Evolutionary conservation across 768 basidiomycete species (phyloP), one percentile per base, ranked within the genome.

Genomic region (Russula abietina): DNA sequence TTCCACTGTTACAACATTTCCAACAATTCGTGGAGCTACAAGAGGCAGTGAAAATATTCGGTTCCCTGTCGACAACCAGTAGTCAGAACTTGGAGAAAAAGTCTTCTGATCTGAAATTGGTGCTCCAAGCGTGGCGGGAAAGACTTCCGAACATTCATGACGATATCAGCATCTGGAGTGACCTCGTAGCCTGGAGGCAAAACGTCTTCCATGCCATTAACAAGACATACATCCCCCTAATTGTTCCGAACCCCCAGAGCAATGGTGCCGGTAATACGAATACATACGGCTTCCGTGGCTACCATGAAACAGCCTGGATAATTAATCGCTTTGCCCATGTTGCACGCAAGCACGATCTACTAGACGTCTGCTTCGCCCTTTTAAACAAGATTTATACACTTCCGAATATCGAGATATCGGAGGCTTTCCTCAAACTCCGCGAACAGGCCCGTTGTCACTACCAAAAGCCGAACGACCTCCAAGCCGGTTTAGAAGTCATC

Each of bases 291-390:
- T 98, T 93, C 72, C 84, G 97, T 55, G 97, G 97, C 9, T 98
- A 92, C 73, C 97, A 99, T 71, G 97, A 99, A 77, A 98, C 94
- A 0, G 97, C 97, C 8, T 99, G 97, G 97, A 98, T 97, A 71
- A 98, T 98, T 78, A 99, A 99, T 73, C 88, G 97, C 17, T 98
- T 99, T 71, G 97, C 97, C 10, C 96, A 99, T 75, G 94, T 98
- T 59, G 97, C 97, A 24, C 83, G 97, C 61, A 96, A 98, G 75
- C 97, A 99, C 71, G 91, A 95, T 65, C 81, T 99, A 8, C 81
- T 95, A 50, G 97, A 99, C 53, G 97, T 97, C 45, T 98, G 97
- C 78, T 93, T 92, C 76, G 91, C 83, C 6, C 90, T 91, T 1
- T 80, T 99, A 70, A 94, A 89, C 73, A 98, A 94, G 76, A 99